Percentiles rank a stretch among this genome's conserved stretches.
Evolutionary conservation across 371 early-diverging fungal genomes (phyloP).

Genomic region (Umbelopsis sp.): DNA sequence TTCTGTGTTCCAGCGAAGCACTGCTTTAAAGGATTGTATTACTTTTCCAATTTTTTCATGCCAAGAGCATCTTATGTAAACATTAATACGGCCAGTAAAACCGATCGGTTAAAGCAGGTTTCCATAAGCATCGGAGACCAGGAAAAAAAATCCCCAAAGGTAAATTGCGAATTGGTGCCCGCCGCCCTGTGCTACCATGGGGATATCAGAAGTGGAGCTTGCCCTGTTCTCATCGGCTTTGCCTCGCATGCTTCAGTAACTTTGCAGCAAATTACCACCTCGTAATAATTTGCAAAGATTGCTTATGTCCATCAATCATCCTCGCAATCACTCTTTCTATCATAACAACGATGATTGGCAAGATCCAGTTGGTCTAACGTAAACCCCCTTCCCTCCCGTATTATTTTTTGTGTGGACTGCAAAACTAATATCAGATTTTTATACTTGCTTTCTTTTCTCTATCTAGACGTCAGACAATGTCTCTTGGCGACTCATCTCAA

Average conservation of each 20-base stretch:
- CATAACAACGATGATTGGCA: slow-evolving; percentile 21
- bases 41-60: too few species aligned
- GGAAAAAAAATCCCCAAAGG: background rate
- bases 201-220: slow-evolving; percentile 9
- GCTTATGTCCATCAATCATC: slow-evolving; percentile 17
- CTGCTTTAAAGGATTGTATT: background rate
- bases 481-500: background rate
- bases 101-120: background rate
- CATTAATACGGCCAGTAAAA: too few species aligned
- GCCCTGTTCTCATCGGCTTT: slow-evolving; percentile 16
- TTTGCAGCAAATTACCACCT: background rate
- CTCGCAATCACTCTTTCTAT: slow-evolving; percentile 12
- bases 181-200: slow-evolving; percentile 19
- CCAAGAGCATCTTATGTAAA: too few species aligned
- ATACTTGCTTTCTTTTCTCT: background rate
- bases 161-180: slow-evolving; percentile 13
- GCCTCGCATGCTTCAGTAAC: slow-evolving; percentile 11
- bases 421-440: slow-evolving; percentile 12
- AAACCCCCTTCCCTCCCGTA: background rate
- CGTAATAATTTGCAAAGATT: slow-evolving; percentile 14
- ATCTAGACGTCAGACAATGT: background rate
- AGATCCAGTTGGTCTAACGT: slow-evolving; percentile 8
- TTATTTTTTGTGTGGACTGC: background rate
- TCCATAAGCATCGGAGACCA: slow-evolving; percentile 6
- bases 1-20: background rate